phyloP scores from a whole-genome alignment of 176 grass and related monocot species.

The Triticum urartu region DNA sequence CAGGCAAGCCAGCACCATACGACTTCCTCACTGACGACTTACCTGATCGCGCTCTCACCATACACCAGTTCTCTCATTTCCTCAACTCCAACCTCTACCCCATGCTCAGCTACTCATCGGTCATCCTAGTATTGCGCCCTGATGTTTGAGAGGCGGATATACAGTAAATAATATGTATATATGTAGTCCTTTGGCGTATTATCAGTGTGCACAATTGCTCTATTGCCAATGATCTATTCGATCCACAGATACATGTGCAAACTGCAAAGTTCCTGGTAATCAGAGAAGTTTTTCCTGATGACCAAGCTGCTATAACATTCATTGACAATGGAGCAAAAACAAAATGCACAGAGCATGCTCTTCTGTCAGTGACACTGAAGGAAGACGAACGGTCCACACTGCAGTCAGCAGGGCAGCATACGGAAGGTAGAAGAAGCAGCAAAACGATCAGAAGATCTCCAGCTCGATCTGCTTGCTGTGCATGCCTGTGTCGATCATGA shows the following conservation, averaged over 20 bases:
- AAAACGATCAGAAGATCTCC: background rate
- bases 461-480: background rate
- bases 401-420: background rate
- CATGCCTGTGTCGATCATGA: constrained; percentile 17
- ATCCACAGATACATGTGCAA: background rate
- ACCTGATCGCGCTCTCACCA: constrained; percentile 22
- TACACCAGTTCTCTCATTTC: constrained; percentile 66
- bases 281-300: too few relatives aligned
- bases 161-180: background rate
- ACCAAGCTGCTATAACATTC: background rate
- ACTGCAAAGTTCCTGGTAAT: constrained; percentile 3
- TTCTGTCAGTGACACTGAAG: background rate
- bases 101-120: constrained; percentile 83
- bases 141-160: constrained; percentile 33
- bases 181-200: background rate
- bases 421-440: background rate
- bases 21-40: constrained; percentile 81
- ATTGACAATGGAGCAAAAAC: background rate
- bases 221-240: background rate
- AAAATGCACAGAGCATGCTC: background rate
- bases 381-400: background rate
- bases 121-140: constrained; percentile 55
- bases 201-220: background rate
- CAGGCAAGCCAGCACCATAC: constrained; percentile 65
- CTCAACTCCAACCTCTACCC: constrained; percentile 78